Evolutionary conservation across 1,284 basidiomycete genomes (phyloP), one percentile per base, ranked within the genome.

Genomic region (Phylloboletellus chloephorus): DNA sequence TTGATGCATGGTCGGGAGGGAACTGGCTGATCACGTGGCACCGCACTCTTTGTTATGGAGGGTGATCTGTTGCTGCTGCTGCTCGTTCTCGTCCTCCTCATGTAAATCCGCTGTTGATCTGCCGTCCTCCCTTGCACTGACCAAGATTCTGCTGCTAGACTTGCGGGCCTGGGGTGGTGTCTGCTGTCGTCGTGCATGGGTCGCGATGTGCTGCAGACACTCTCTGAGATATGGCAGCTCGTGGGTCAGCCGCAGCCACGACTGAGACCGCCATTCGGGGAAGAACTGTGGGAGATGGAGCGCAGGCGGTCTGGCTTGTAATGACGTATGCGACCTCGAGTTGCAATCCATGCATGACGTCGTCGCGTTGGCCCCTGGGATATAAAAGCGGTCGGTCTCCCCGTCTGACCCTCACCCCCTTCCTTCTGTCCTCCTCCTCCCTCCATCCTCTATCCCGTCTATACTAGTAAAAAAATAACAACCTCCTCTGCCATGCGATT

Each of bases 181-280:
- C 60, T 82, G 42, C 58, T 82, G 37, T 81, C 79, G 24, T 81
- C 79, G 4, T 82, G 81, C 62, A 55, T 82, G 46, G 80, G 81
- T 17, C 63, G 63, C 7, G 64, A 76, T 2, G 60, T 79, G 28
- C 59, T 67, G 30, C 63, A 61, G 19, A 54, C 64, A 12, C 43
- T 76, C 22, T 61, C 65, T 19, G 67, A 68, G 31, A 50, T 76
- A 13, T 78, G 74, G 76, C 62, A 73, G 20, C 20, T 46, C 37
- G 52, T 56, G 43, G 52, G 65, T 42, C 59, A 65, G 23, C 62
- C 69, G 51, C 52, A 62, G n/a, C n/a, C n/a, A n/a, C n/a, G n/a
- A n/a, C n/a, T n/a, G n/a, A n/a, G n/a, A n/a, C n/a, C n/a, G 41
- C 56, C 65, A 31, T 64, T 68, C 47, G 61, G 67, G 47, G 71